These are phyloP conservation scores for Teratosphaeriaceae sp. DNA, from an alignment of 2,329 filamentous ascomycete genomes.

Conservation along the genomic window DNA sequence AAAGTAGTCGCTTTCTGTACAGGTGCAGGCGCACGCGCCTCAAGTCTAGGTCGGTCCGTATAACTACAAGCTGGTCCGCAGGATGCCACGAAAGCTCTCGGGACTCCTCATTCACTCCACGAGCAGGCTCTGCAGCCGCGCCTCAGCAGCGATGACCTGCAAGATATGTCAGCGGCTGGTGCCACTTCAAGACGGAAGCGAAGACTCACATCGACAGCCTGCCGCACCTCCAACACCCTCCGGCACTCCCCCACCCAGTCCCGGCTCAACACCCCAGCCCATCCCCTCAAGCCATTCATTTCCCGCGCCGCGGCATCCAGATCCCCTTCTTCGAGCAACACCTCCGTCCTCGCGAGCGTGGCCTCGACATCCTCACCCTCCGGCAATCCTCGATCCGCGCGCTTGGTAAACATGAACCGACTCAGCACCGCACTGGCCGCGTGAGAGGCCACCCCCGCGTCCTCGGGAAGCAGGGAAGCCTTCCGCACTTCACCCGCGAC, in stretches of 20 bases:
- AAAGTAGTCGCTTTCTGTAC: no score
- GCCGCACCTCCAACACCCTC: slow-evolving; percentile 88
- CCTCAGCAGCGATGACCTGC: slow-evolving; percentile 50
- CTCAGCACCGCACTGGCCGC: slow-evolving; percentile 84
- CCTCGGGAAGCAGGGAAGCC: slow-evolving; percentile 82
- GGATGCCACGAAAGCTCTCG: background rate
- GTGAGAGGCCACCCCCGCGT: slow-evolving; percentile 90
- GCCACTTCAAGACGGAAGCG: background rate
- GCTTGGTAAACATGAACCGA: slow-evolving; percentile 95
- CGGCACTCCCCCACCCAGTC: slow-evolving; percentile 92
- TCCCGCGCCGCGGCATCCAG: slow-evolving; percentile 86
- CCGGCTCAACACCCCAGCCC: slow-evolving; percentile 89
- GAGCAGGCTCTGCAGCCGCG: slow-evolving; percentile 77
- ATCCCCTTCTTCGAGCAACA: slow-evolving; percentile 84
- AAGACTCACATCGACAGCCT: slow-evolving; percentile 82
- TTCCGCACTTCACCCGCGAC: slow-evolving; percentile 91
- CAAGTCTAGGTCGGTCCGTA: no score
- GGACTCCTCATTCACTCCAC: slow-evolving; percentile 54
- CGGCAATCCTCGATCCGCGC: slow-evolving; percentile 53
- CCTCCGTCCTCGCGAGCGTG: slow-evolving; percentile 82
- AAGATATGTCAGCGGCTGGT: background rate
- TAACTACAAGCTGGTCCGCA: background rate
- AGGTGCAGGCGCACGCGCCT: no score
- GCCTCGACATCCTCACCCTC: slow-evolving; percentile 89
- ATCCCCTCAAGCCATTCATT: slow-evolving; percentile 87